These are phyloP conservation scores for Penicillium sp. DNA, from an alignment of 2,329 filamentous ascomycete species.

Conservation along the genomic window DNA sequence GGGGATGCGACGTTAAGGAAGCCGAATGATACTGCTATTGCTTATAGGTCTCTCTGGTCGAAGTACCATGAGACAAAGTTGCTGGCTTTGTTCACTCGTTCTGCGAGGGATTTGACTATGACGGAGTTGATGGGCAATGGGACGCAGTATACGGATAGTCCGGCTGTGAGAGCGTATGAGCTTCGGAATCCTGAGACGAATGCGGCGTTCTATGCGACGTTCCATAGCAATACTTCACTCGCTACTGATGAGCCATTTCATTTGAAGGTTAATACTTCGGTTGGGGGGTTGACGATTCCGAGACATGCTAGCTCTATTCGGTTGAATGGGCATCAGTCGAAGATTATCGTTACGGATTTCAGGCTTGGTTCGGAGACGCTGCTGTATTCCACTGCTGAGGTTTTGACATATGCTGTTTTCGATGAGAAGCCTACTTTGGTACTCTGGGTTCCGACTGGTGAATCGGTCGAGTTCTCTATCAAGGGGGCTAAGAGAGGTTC, in stretches of 20 bases:
- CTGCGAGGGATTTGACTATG: conserved; percentile 55
- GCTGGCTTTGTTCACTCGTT: conserved; percentile 57
- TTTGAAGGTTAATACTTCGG: conserved; percentile 54
- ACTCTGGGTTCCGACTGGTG: conserved; percentile 54
- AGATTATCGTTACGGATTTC: conserved; percentile 61
- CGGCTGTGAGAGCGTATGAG: conserved; percentile 52
- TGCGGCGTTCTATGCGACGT: conserved; percentile 57
- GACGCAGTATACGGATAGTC: conserved; percentile 51
- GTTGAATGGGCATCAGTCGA: conserved; percentile 59
- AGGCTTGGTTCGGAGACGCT: conserved; percentile 50
- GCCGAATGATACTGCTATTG: conserved; percentile 47
- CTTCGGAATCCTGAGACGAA: conserved; percentile 57
- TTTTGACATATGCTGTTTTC: conserved; percentile 51
- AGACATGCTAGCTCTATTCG: conserved; percentile 48
- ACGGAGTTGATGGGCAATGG: conserved; percentile 51
- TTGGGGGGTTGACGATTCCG: conserved; percentile 54
- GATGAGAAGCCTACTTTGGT: conserved; percentile 48
- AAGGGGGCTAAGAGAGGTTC: conserved; percentile 40
- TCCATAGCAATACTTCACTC: conserved; percentile 54
- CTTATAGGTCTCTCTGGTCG: conserved; percentile 49
- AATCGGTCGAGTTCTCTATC: conserved; percentile 54
- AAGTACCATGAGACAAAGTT: conserved; percentile 64
- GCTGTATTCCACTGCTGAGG: conserved; percentile 55
- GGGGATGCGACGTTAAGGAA: conserved; percentile 35
- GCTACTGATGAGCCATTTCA: conserved; percentile 52